Evolutionary conservation across 2,329 filamentous ascomycete genomes (phyloP).

Genomic region (Ramularia endophylla): DNA sequence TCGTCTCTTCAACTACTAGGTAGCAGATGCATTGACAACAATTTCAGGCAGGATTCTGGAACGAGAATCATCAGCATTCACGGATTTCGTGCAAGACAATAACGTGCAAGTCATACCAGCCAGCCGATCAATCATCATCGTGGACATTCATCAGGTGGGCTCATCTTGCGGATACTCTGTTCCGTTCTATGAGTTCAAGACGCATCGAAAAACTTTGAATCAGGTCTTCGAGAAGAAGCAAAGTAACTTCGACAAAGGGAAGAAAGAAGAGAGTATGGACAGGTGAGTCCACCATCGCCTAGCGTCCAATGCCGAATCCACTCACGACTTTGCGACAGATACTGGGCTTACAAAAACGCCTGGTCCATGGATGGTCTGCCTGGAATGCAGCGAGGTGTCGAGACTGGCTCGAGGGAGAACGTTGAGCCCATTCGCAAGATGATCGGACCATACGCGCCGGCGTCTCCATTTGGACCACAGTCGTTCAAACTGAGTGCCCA

Average conservation of each 20-base stretch:
- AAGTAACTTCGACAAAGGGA: slow-evolving; percentile 30
- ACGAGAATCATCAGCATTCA: slow-evolving; percentile 31
- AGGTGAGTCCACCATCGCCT: slow-evolving; percentile 17
- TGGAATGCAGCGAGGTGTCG: slow-evolving; percentile 36
- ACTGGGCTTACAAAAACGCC: slow-evolving; percentile 42
- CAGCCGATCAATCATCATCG: slow-evolving; percentile 35
- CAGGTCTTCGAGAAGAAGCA: slow-evolving; percentile 38
- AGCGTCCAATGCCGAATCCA: not conserved
- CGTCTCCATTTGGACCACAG: slow-evolving; percentile 14
- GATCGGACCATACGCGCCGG: slow-evolving; percentile 21
- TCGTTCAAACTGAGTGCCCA: slow-evolving; percentile 16
- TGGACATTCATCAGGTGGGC: slow-evolving; percentile 41
- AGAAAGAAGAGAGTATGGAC: slow-evolving; percentile 37
- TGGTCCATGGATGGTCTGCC: slow-evolving; percentile 41
- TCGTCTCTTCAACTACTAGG: not conserved
- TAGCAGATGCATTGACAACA: not conserved
- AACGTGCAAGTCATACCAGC: slow-evolving; percentile 34
- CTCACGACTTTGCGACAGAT: slow-evolving; percentile 23
- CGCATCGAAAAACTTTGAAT: slow-evolving; percentile 35
- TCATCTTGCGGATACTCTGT: slow-evolving; percentile 40
- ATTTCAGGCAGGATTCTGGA: slow-evolving; percentile 30
- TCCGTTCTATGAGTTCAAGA: slow-evolving; percentile 40
- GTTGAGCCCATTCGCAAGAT: slow-evolving; percentile 41
- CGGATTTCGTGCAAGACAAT: slow-evolving; percentile 30
- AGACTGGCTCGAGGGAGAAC: slow-evolving; percentile 31